These are phyloP conservation scores for Verticillium dahliae DNA, from an alignment of 2,329 filamentous ascomycete species.

Conservation along the genomic window DNA sequence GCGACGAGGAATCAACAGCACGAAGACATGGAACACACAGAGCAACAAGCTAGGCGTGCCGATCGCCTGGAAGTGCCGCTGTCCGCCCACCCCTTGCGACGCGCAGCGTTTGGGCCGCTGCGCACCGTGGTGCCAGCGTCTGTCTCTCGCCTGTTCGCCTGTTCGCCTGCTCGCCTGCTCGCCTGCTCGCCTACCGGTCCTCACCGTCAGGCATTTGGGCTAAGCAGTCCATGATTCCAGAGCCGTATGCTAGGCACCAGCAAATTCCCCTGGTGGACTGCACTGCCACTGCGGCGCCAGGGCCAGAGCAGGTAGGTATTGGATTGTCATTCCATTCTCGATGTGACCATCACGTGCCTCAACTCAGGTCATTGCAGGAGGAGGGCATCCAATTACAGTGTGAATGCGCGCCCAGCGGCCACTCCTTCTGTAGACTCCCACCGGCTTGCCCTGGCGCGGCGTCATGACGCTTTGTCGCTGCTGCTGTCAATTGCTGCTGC, in stretches of 20 bases:
- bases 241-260: neutral
- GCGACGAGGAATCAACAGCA: neutral
- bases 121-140: too few species aligned
- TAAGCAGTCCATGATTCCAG: too few species aligned
- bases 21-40: neutral
- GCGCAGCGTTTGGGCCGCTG: neutral
- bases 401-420: too few species aligned
- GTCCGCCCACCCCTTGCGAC: neutral
- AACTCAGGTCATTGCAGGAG: too few species aligned
- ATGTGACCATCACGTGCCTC: too few species aligned
- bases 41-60: neutral
- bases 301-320: too few species aligned
- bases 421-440: too few species aligned
- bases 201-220: too few species aligned
- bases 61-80: neutral
- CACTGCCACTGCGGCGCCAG: neutral
- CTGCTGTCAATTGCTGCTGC: too few species aligned
- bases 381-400: too few species aligned
- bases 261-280: neutral
- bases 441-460: too few species aligned
- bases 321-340: neutral
- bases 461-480: too few species aligned
- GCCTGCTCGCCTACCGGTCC: neutral
- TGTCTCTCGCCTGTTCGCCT: neutral
- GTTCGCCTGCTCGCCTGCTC: neutral